phyloP scores from a whole-genome alignment of 805 yeast species.

The Pichia exigua region DNA sequence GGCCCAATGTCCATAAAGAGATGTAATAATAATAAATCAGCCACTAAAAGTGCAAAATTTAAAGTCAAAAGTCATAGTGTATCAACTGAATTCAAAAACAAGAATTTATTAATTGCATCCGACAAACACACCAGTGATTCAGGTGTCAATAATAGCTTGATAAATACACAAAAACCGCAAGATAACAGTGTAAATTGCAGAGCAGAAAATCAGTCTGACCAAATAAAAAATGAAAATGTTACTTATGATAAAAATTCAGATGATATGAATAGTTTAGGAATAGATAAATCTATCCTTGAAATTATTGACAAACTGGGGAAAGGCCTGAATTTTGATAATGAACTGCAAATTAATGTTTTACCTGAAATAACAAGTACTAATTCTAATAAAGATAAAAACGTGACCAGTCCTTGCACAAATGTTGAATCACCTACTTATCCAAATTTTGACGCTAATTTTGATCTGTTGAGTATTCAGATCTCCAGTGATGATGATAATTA shows the following conservation, averaged over 20 bases:
- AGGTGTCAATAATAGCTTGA: neutral
- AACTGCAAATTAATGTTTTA: conserved; percentile 3
- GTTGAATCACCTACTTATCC: neutral
- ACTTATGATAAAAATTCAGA: neutral
- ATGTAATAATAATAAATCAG: no score
- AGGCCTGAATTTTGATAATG: conserved; percentile 1
- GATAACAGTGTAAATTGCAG: neutral
- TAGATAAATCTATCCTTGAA: conserved; percentile 4
- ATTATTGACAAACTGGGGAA: conserved; percentile 4
- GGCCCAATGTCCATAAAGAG: neutral
- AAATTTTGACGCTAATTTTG: neutral
- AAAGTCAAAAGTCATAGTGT: neutral
- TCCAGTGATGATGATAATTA: conserved; percentile 8
- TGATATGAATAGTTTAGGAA: neutral
- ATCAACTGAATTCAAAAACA: neutral
- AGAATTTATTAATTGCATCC: neutral
- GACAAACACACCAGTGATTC: neutral
- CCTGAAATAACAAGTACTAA: neutral
- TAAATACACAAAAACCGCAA: neutral
- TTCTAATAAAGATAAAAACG: neutral
- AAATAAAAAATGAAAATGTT: neutral
- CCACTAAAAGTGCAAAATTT: neutral
- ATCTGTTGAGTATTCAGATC: conserved; percentile 3
- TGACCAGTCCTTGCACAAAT: neutral
- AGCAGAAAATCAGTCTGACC: neutral